Base-by-base conservation (phyloP, 2,329 filamentous ascomycete genomes). In the Helotiales sp. region DNA sequence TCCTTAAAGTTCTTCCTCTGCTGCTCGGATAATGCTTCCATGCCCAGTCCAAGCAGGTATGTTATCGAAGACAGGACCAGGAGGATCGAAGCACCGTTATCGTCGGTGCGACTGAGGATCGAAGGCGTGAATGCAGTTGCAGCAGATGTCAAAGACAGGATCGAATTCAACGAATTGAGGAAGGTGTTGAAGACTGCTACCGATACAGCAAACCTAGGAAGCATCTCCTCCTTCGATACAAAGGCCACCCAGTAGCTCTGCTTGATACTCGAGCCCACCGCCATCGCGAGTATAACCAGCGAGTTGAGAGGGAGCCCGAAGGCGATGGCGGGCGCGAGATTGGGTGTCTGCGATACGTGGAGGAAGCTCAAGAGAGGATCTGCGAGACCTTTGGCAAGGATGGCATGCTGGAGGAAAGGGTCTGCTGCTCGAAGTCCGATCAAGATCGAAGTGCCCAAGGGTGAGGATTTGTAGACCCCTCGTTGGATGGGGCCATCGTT, bases 11-110 rank as follows among this genome's bases (percentile, higher is more conserved):
- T 63, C 61, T 75, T 75, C 17, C 85, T 77, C 70, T 88, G 85
- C 27, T 79, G 66, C 72, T 88, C 85, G 0, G 81, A 75, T 3
- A 79, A 64, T 5, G 80, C 76, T 71, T 88, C 85, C 4, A 81
- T 19, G 2, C 8, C 27, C 25, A 48, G n/a, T 31, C 27, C 46
- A 2, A 48, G 10, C 8, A 48, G 19, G 31, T 48, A 48, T 48
- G 46, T 4, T 30, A 48, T 22, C 29, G 46, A 17, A 27, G 25
- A 22, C 6, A 19, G 7, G 10, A 48, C 19, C 25, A 48, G 15
- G n/a, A 48, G 12, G 2, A 19, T 29, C 15, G 46, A 48, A 4
- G 17, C 46, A 8, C 46, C 46, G 8, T 33, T 17, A 8, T 31
- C 15, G 27, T 31, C 17, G 6, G 15, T 10, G 3, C 2, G 9